phyloP scores from a whole-genome alignment of 768 basidiomycete species.

The Russula earlei region DNA sequence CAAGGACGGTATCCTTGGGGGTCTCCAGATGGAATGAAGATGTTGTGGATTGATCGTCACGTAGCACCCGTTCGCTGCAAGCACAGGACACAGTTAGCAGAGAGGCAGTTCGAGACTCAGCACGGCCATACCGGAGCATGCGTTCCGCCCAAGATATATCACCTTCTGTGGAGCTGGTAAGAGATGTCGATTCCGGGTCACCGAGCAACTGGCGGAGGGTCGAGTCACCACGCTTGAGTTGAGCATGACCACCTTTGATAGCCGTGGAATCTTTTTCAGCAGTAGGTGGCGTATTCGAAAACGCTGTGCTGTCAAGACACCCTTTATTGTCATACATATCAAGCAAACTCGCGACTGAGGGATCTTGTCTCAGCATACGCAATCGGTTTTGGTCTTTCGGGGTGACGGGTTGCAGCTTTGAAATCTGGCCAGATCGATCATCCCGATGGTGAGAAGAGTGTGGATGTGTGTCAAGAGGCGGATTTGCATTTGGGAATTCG shows the following conservation, averaged over 20 bases:
- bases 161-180: slow-evolving; percentile 42
- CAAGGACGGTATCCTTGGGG: slow-evolving; percentile 38
- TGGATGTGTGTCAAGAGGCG: slow-evolving; percentile 26
- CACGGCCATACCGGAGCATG: slow-evolving; percentile 43
- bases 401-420: slow-evolving; percentile 31
- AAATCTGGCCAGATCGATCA: slow-evolving; percentile 20
- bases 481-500: slow-evolving; percentile 57
- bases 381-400: slow-evolving; percentile 44
- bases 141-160: slow-evolving; percentile 84
- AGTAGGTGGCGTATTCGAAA: slow-evolving; percentile 49
- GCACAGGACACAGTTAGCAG: neutral
- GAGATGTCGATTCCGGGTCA: slow-evolving; percentile 29
- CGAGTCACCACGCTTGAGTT: slow-evolving; percentile 54
- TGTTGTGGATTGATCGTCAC: slow-evolving; percentile 30
- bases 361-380: slow-evolving; percentile 57
- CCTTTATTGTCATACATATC: slow-evolving; percentile 69
- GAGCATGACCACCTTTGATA: slow-evolving; percentile 35
- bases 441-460: slow-evolving; percentile 22
- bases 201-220: slow-evolving; percentile 69
- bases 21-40: slow-evolving; percentile 45
- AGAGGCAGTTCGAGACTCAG: neutral
- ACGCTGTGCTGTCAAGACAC: slow-evolving; percentile 47
- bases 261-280: slow-evolving; percentile 18
- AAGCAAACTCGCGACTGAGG: slow-evolving; percentile 67
- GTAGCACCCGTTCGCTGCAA: slow-evolving; percentile 37